These are phyloP conservation scores for Arabis alpina DNA, from an alignment of 345 rosid genomes.

Conservation along the genomic window DNA sequence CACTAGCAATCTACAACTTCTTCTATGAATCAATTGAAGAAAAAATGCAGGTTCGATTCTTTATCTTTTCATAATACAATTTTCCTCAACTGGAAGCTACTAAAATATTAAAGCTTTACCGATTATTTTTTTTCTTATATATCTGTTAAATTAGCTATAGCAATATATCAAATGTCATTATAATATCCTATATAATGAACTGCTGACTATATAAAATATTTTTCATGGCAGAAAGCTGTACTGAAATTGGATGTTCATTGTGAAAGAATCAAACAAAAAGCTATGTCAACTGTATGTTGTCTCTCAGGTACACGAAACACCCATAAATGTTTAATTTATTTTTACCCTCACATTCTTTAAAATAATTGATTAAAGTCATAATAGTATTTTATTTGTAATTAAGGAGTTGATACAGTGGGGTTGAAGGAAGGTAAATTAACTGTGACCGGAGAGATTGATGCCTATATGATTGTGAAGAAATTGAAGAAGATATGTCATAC, in stretches of 20 bases:
- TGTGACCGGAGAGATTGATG: constrained; percentile 59
- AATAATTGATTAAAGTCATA: neutral
- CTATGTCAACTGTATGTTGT: constrained; percentile 53
- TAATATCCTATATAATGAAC: neutral
- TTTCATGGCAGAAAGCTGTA: constrained; percentile 55
- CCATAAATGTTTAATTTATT: neutral
- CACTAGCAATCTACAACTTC: neutral
- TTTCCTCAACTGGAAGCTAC: neutral
- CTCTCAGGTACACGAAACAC: constrained; percentile 49
- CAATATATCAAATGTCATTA: constrained; percentile 1
- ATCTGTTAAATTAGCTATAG: neutral
- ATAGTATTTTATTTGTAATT: neutral
- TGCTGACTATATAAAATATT: neutral
- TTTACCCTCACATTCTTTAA: neutral
- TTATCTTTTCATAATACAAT: neutral
- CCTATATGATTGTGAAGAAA: constrained; percentile 50
- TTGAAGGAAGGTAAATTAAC: constrained; percentile 66
- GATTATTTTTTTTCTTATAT: too few species aligned
- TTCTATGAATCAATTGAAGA: neutral
- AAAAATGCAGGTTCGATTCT: constrained; percentile 30
- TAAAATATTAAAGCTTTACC: neutral
- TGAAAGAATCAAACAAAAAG: constrained; percentile 56
- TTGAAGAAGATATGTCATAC: constrained; percentile 60
- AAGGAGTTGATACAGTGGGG: constrained; percentile 59
- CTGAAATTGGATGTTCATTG: constrained; percentile 50